Evolutionary conservation across 495 filamentous ascomycete genomes (phyloP).

Genomic region (Usnea hakonensis): DNA sequence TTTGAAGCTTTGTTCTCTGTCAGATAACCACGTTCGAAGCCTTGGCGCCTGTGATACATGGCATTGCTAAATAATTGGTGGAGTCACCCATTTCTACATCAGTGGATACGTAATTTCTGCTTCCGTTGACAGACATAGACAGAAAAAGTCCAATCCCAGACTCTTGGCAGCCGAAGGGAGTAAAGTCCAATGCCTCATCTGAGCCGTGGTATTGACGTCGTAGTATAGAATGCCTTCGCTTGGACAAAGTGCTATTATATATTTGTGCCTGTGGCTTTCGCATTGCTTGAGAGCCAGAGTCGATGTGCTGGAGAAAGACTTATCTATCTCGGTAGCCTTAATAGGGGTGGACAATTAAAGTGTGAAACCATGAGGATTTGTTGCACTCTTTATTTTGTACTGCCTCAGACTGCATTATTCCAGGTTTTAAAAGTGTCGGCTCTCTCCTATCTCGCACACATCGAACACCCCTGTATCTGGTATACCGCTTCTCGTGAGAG

Average conservation of each 20-base stretch:
- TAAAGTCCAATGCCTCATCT: background rate
- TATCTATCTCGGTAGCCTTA: background rate
- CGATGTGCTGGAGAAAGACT: background rate
- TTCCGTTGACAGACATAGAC: background rate
- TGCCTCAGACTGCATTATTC: background rate
- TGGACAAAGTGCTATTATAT: background rate
- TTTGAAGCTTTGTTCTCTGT: no score
- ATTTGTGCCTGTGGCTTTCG: no score
- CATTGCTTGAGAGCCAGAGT: background rate
- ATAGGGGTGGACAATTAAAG: background rate
- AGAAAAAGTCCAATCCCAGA: background rate
- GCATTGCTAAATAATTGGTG: background rate
- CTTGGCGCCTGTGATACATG: background rate
- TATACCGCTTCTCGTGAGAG: constrained; percentile 61
- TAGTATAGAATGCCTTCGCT: background rate
- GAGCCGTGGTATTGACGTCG: background rate
- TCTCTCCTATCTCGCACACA: constrained; percentile 81
- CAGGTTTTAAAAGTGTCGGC: constrained; percentile 56
- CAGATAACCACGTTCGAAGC: background rate
- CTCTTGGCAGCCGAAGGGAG: background rate
- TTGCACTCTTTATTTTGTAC: background rate
- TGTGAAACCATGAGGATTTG: background rate
- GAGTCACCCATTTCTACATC: background rate
- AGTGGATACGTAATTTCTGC: background rate
- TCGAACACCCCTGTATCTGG: constrained; percentile 78